Evolutionary conservation across 768 basidiomycete species (phyloP), one percentile per base, ranked within the genome.

Genomic region (Kwoniella mangroviensis): DNA sequence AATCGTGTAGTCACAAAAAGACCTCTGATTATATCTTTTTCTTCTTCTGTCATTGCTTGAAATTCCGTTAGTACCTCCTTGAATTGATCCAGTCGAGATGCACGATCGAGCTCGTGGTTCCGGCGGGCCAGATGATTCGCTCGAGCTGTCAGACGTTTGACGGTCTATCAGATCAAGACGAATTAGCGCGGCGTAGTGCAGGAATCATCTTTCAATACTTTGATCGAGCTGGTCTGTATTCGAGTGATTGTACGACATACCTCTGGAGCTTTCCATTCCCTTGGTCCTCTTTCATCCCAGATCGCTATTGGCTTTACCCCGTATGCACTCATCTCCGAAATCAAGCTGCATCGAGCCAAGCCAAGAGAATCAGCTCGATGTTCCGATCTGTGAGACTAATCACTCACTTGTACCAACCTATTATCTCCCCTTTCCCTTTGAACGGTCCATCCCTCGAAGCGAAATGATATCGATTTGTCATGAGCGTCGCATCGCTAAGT

Each of bases 321-420:
- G 58, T 69, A 58, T 5, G 70, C 70, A 19, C 78, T 55, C 79
- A 83, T 79, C 2, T 63, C 61, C 1, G 54, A 67, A 51, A 83
- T 80, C 51, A 83, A 58, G 40, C 82, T 69, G 40, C 3, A 2
- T 11, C 12, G 19, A 5, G 22, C 40, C 22, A 17, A 51, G 42
- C 26, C 51, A 3, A 56, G 1, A 12, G 15, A 15, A 11, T 12
- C 22, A 42, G 34, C 24, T 42, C 9, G 17, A 26, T 7, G 6
- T 4, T 34, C 6, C 34, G 4, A 34, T 34, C 6, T 34, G 34
- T 34, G 34, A 4, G 34, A 34, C 34, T 34, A 7, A 51, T 2
- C 43, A 68, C 82, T 73, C 52, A 83, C 82, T 75, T 71, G 73
- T 78, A 81, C 82, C 82, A 83, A 12, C 79, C 78, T 5, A 82